Conservation (phyloP, 2,329 filamentous ascomycete species). For the Thielaviopsis musarum region DNA sequence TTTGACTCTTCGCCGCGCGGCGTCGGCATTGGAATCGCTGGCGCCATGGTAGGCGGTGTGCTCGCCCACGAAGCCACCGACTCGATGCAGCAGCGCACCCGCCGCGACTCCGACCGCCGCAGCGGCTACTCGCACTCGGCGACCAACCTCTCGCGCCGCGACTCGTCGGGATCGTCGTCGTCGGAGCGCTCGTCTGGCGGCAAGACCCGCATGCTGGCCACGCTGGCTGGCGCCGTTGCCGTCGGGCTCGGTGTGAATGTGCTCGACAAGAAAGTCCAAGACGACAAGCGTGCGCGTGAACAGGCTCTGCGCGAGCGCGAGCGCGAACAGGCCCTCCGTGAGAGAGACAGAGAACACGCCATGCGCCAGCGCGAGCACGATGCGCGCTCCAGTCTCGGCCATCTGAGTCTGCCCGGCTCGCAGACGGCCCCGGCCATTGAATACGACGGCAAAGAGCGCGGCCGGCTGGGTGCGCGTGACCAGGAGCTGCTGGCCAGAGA, state of each 20-base stretch:
- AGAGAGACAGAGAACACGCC: too few relatives aligned
- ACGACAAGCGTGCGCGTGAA: conserved; percentile 14
- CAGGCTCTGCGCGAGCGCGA: not conserved
- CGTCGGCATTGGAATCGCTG: conserved; percentile 33
- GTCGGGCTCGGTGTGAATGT: conserved; percentile 38
- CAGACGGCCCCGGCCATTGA: not conserved
- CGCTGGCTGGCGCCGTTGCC: conserved; percentile 36
- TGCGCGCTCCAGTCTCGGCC: too few relatives aligned
- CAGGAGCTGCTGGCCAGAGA: conserved; percentile 5
- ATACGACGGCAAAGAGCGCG: conserved; percentile 5
- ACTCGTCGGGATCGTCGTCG: conserved; percentile 5
- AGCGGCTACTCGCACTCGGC: conserved; percentile 19
- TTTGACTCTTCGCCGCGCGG: conserved; percentile 33
- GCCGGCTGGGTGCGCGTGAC: not conserved
- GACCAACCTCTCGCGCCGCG: conserved; percentile 13
- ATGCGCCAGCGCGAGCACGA: too few relatives aligned
- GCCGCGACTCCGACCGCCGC: conserved; percentile 15
- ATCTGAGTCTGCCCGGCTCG: too few relatives aligned
- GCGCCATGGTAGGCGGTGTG: conserved; percentile 36
- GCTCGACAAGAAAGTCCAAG: conserved; percentile 27
- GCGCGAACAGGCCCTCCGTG: not conserved
- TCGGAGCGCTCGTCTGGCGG: conserved; percentile 15
- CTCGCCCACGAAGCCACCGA: conserved; percentile 33
- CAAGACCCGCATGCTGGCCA: conserved; percentile 26
- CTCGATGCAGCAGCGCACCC: conserved; percentile 18